Evolutionary conservation across 768 basidiomycete species (phyloP), one percentile per base, ranked within the genome.

Genomic region (Roridomyces roridus): DNA sequence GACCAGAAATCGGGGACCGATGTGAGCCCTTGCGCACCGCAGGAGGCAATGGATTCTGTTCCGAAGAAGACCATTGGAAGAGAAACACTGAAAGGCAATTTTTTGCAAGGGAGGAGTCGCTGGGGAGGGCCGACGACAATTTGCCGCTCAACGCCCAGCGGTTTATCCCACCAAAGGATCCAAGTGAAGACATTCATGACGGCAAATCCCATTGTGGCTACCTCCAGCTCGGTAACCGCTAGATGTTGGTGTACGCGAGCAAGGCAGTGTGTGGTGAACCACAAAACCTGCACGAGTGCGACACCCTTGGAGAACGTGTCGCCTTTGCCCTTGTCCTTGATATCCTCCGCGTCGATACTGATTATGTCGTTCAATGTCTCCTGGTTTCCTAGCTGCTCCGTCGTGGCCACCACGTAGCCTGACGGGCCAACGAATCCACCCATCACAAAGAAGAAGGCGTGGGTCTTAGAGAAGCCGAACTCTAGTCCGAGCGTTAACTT

Each of bases 141-240:
- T 2, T 64, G 69, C 8, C 55, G 56, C 9, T 57, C 59, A 0
- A 77, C 70, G 47, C 73, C 70, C 11, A 71, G 65, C 3, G 77
- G 78, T 60, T 80, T 80, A 24, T 68, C 36, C 76, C 72, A 77
- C 77, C 78, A 78, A 1, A 73, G n/a, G n/a, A n/a, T n/a, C n/a
- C n/a, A n/a, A n/a, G n/a, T n/a, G n/a, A n/a, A n/a, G n/a, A n/a
- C n/a, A 43, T 70, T 75, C 24, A 77, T 57, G 8, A 66, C 36
- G 4, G 68, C 70, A 46, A 72, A 74, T 0, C 69, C 74, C 23
- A 76, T 25, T 1, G 77, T 79, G 6, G 69, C 59, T 12, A 76
- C 56, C 56, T 79, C 74, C 14, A 78, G 65, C 29, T 74, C 68
- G 8, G 73, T 74, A 14, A 74, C 42, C 2, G 70, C 62, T n/a